Evolutionary conservation across 2,329 filamentous ascomycete genomes (phyloP), one percentile per base, ranked within the genome.

Genomic region (Nemania abortiva): DNA sequence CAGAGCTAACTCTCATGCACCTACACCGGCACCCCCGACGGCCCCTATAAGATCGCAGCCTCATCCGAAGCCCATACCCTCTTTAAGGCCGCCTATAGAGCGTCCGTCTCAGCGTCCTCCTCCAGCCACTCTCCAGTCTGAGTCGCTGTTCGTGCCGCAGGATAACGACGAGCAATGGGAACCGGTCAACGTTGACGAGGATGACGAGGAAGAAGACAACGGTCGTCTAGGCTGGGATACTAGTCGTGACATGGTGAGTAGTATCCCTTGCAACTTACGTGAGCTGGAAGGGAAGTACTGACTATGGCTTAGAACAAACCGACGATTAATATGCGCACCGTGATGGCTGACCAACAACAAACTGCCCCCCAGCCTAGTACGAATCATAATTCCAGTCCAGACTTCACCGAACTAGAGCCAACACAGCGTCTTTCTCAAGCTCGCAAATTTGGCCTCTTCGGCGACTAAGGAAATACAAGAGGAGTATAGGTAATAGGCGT

Each of bases 401-500:
- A 60, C 13, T 70, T 75, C 6, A 77, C 77, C 6, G 78, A 85
- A 2, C 76, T 95, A 63, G 90, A 91, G 71, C 92, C 92, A 24
- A 95, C 92, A 1, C 92, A 95, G 77, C 87, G 88, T 63, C 82
- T 94, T 34, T 92, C 91, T 22, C 88, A 95, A 76, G 90, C 91
- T 68, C 81, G 85, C 72, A 81, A 79, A 58, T 77, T 83, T 66
- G 81, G 83, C 2, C 76, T 85, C 15, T 85, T 84, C 49, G 75
- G 75, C n/a, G 74, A 79, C 24, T 79, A 76, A 68, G 52, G 39
- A 10, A 47, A 53, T n/a, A 29, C 29, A 57, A 49, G 39, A 34
- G 20, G 20, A 34, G 49, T 6, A 18, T 29, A 10, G 45, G 11
- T 13, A 22, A n/a, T n/a, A n/a, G n/a, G n/a, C 29, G 18, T 50